Evolutionary conservation across 2,329 filamentous ascomycete genomes (phyloP), one percentile per base, ranked within the genome.

Genomic region (Penicillium sumatraense): DNA sequence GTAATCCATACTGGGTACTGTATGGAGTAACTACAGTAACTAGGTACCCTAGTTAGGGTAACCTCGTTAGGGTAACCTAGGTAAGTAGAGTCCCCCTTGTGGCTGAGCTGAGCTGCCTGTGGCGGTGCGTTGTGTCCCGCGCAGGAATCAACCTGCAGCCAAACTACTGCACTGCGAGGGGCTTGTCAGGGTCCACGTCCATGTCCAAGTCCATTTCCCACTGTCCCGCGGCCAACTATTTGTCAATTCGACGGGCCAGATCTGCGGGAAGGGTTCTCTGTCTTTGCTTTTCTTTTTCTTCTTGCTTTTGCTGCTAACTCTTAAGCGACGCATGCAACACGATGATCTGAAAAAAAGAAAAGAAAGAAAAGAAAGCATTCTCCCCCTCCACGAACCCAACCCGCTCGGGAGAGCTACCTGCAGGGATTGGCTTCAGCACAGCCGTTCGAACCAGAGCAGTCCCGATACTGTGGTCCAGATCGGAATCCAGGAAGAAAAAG

Each of bases 71-170:
- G n/a, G n/a, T n/a, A n/a, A n/a, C n/a, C n/a, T n/a, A n/a, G n/a
- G n/a, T n/a, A n/a, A n/a, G n/a, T 29, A 35, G 9, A 14, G 14
- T 35, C 14, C 26, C 49, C 56, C 47, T 53, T 61, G 61, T 65
- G 62, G 60, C 57, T 49, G 40, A 54, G 36, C 58, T 49, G 54
- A 58, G 44, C 35, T 16, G 20, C 11, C 54, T 59, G 63, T 65
- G 63, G 63, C 63, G 63, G 63, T 65, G 63, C 58, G 49, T 54
- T 29, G 56, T 51, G n/a, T 27, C 47, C 33, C 20, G 36, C 48
- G 23, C 38, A 48, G 47, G 40, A 41, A 38, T 35, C 38, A 36
- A 16, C 51, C 21, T 57, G 51, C 51, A 57, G 36, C 26, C 38
- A 33, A 14, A 5, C 42, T 46, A 46, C 26, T 46, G 27, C 42